These are phyloP conservation scores for Neonectria neomacrospora DNA, from an alignment of 2,329 filamentous ascomycete species.

Conservation along the genomic window DNA sequence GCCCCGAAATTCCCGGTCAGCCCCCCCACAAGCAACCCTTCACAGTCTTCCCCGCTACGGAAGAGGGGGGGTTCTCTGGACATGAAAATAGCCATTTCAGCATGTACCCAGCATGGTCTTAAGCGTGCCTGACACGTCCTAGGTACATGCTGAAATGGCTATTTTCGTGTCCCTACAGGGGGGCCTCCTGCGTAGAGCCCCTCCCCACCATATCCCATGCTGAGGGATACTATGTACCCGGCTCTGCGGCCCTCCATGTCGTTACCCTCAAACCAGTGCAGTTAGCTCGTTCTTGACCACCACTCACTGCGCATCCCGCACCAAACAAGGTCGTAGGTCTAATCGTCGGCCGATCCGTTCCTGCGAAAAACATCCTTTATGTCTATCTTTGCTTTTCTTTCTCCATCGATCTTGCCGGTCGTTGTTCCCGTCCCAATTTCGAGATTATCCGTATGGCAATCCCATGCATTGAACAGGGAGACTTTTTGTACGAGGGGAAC, in stretches of 20 bases:
- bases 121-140: too few species aligned
- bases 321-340: constrained; percentile 3
- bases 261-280: not conserved
- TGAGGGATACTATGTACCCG: constrained; percentile 38
- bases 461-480: constrained; percentile 9
- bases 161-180: too few species aligned
- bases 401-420: not conserved
- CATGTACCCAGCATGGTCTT: too few species aligned
- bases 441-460: not conserved
- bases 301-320: constrained; percentile 1
- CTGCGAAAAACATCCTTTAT: not conserved
- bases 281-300: not conserved
- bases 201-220: constrained; percentile 24
- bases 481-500: not conserved
- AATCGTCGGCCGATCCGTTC: constrained; percentile 1
- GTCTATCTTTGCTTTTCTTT: constrained; percentile 1
- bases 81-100: too few species aligned
- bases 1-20: constrained; percentile 44
- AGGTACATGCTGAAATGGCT: too few species aligned
- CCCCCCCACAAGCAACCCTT: constrained; percentile 31
- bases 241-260: constrained; percentile 38
- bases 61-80: too few species aligned
- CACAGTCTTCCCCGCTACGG: constrained; percentile 8
- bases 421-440: not conserved
- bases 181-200: too few species aligned